Evolutionary conservation across 2,329 filamentous ascomycete genomes (phyloP).

Genomic region (Arthrobotrys conoides): DNA sequence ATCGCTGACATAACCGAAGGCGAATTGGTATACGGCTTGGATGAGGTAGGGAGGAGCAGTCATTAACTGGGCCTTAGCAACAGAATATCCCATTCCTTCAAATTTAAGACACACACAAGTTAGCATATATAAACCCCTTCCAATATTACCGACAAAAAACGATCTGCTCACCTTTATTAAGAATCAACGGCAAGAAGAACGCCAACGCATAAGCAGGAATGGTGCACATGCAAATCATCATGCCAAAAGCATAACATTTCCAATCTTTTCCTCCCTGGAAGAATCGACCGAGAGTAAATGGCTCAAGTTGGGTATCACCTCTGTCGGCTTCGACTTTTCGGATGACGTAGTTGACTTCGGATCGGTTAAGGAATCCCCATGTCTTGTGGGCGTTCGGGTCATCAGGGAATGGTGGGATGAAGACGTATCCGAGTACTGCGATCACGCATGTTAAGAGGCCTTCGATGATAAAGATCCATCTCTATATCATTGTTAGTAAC

Average conservation of each 20-base stretch:
- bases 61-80: conserved; percentile 77
- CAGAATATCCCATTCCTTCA: conserved; percentile 74
- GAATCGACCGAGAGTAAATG: conserved; percentile 76
- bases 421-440: conserved; percentile 71
- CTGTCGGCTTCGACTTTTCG: conserved; percentile 72
- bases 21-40: conserved; percentile 75
- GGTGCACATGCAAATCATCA: conserved; percentile 77
- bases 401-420: conserved; percentile 77
- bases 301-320: conserved; percentile 69
- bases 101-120: conserved; percentile 69
- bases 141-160: neutral
- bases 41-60: conserved; percentile 78
- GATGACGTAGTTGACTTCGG: conserved; percentile 68
- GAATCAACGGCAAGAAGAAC: conserved; percentile 83
- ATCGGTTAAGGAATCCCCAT: conserved; percentile 70
- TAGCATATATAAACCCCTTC: neutral
- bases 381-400: conserved; percentile 67
- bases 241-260: conserved; percentile 66
- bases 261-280: conserved; percentile 69
- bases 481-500: conserved; percentile 9
- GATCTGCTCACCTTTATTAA: conserved; percentile 73
- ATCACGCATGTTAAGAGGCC: conserved; percentile 72
- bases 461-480: conserved; percentile 63
- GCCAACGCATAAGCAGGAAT: conserved; percentile 81
- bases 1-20: conserved; percentile 76